A percentile compares a stretch with the other conserved stretches of the same genome.
Conservation (phyloP, 1,139 yeast species). For the Taphrina deformans region DNA sequence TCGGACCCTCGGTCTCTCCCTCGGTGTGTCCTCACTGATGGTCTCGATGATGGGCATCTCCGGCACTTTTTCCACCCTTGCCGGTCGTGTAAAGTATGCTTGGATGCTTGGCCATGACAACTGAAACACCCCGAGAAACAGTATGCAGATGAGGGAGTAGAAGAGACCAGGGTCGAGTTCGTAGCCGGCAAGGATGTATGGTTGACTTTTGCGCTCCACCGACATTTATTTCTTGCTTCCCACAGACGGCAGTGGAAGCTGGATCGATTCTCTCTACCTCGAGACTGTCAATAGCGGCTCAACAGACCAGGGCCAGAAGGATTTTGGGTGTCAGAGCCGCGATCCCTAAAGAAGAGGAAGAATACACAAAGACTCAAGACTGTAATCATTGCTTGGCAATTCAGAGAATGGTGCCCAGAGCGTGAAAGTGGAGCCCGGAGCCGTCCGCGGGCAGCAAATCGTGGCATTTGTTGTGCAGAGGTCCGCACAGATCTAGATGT, state of each 20-base stretch:
- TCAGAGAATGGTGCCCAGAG: neutral
- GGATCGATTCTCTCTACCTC: too few relatives aligned
- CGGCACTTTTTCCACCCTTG: neutral
- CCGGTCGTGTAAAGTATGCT: neutral
- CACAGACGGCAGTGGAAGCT: too few relatives aligned
- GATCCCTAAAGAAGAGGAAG: too few relatives aligned
- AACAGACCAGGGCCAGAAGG: too few relatives aligned
- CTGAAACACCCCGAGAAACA: conserved; percentile 9
- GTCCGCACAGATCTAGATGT: too few relatives aligned
- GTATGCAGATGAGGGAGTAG: conserved; percentile 2
- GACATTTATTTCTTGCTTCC: neutral
- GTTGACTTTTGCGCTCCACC: neutral
- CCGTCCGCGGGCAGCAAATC: neutral
- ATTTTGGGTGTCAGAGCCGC: too few relatives aligned
- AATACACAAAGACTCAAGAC: too few relatives aligned
- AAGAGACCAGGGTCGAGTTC: conserved; percentile 15
- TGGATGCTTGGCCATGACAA: conserved; percentile 23
- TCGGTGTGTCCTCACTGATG: conserved; percentile 20
- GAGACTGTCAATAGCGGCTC: too few relatives aligned
- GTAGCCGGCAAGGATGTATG: conserved; percentile 4
- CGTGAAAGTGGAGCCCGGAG: neutral
- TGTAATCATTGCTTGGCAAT: too few relatives aligned
- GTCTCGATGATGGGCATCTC: conserved; percentile 32
- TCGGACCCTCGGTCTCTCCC: conserved; percentile 3
- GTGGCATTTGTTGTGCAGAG: neutral